These are phyloP conservation scores for Tylopilus vinaceipallidus DNA, from an alignment of 768 basidiomycete species.

Conservation along the genomic window DNA sequence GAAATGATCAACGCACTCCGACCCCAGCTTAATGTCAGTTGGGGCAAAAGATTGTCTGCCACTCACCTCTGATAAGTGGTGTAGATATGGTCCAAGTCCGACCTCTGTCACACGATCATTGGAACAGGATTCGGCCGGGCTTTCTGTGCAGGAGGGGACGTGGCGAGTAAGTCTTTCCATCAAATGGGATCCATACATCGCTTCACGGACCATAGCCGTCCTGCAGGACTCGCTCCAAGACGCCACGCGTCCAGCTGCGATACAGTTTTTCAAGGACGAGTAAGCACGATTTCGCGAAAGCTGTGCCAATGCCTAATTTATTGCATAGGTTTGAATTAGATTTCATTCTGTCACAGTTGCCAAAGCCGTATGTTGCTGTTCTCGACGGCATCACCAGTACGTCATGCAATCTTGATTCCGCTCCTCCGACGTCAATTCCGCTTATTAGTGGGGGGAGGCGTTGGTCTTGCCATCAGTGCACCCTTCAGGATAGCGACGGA, in stretches of 20 bases:
- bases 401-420: conserved; percentile 25
- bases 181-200: not conserved
- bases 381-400: conserved; percentile 90
- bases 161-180: conserved; percentile 60
- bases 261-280: conserved; percentile 91
- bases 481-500: conserved; percentile 93
- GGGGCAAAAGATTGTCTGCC: not conserved
- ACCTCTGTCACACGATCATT: conserved; percentile 69
- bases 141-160: conserved; percentile 96
- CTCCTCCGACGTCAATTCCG: conserved; percentile 4
- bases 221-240: conserved; percentile 48
- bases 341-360: conserved; percentile 63
- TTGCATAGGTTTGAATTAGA: conserved; percentile 72
- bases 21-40: conserved; percentile 71
- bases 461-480: conserved; percentile 81
- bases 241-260: conserved; percentile 56
- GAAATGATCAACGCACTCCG: conserved; percentile 73
- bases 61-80: conserved; percentile 8
- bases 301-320: conserved; percentile 10
- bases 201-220: conserved; percentile 44
- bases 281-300: conserved; percentile 39
- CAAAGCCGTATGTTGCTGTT: conserved; percentile 88
- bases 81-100: conserved; percentile 74
- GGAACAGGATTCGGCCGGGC: conserved; percentile 70
- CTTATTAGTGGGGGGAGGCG: conserved; percentile 90